These are phyloP conservation scores for Sordariomycetes sp. DNA, from an alignment of 2,329 filamentous ascomycete genomes.

Conservation along the genomic window DNA sequence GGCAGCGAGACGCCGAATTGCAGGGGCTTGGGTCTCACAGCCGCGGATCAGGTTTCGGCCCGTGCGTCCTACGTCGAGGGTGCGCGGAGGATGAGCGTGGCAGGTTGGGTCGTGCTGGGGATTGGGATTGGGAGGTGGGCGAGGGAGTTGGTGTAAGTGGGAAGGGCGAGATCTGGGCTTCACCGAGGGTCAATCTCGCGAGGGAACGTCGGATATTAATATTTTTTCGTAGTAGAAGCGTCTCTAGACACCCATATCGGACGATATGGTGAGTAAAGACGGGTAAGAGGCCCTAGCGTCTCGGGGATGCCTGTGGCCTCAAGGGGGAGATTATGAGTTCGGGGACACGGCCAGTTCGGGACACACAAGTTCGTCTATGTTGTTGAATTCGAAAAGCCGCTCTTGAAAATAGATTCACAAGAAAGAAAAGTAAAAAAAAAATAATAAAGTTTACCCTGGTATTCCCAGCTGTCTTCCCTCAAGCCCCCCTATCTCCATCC, in stretches of 20 bases:
- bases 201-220: not conserved
- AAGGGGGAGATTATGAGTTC: no score
- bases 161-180: not conserved
- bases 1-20: not conserved
- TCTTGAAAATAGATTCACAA: not conserved
- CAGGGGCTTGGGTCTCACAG: not conserved
- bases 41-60: not conserved
- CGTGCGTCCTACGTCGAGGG: not conserved
- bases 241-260: no score
- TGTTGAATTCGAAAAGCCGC: not conserved
- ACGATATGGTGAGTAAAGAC: no score
- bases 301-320: no score
- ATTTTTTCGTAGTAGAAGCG: no score
- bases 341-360: not conserved
- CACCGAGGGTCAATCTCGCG: not conserved
- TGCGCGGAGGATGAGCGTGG: not conserved
- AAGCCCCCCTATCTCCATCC: not conserved
- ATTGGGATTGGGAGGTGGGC: not conserved
- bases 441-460: not conserved
- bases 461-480: not conserved
- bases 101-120: not conserved
- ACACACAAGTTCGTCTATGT: not conserved
- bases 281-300: no score
- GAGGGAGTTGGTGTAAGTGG: not conserved
- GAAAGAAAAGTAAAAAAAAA: not conserved